Evolutionary conservation across 331 rosid species (phyloP).

Genomic region (Malus hybrid): DNA sequence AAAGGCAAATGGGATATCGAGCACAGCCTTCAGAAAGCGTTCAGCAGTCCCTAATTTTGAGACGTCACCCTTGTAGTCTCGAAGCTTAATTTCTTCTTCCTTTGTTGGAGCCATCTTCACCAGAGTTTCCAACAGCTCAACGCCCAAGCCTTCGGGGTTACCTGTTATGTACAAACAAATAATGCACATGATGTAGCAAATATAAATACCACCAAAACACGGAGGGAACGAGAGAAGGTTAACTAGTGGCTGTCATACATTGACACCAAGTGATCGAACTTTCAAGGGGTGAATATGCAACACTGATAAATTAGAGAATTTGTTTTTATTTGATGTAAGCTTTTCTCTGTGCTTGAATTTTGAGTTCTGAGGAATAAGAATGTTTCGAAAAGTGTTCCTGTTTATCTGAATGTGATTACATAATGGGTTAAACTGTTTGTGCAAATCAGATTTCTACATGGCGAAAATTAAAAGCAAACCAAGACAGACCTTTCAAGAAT

Average conservation of each 20-base stretch:
- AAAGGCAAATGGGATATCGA: constrained; percentile 84
- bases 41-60: constrained; percentile 91
- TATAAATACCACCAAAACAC: neutral
- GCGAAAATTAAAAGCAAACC: neutral
- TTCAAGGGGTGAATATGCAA: neutral
- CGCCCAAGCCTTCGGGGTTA: constrained; percentile 81
- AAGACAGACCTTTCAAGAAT: neutral
- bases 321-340: neutral
- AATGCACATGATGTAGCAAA: constrained; percentile 8
- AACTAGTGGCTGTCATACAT: neutral
- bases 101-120: constrained; percentile 99
- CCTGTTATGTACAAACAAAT: constrained; percentile 41
- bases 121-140: constrained; percentile 91
- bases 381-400: neutral
- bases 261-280: neutral
- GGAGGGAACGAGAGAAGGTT: neutral
- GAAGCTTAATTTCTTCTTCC: constrained; percentile 92
- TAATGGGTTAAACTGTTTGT: neutral
- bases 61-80: constrained; percentile 61
- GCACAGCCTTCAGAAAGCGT: constrained; percentile 84
- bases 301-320: neutral
- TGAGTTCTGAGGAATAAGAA: neutral
- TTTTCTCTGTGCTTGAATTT: neutral
- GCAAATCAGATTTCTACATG: neutral
- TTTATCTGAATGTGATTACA: neutral